Conservation (phyloP, 2,329 filamentous ascomycete species). For the Stemphylium lycopersici region DNA sequence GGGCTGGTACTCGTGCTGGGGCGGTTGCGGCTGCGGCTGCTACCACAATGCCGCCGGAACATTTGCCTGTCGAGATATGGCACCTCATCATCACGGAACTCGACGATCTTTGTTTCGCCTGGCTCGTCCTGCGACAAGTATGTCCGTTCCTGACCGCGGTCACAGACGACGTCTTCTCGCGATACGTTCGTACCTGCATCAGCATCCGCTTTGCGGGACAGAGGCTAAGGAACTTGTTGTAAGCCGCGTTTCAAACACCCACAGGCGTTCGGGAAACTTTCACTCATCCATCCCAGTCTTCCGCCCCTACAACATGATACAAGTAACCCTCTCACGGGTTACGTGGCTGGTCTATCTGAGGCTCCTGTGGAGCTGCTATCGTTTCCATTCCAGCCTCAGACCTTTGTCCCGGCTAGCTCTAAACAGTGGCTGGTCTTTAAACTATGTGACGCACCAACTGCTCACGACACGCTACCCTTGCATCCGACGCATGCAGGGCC, state of each 20-base stretch:
- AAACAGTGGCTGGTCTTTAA: constrained; percentile 21
- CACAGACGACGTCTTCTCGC: constrained; percentile 26
- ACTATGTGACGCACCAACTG: constrained; percentile 17
- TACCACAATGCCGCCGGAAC: constrained; percentile 8
- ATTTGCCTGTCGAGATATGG: constrained; percentile 26
- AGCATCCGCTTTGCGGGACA: constrained; percentile 25
- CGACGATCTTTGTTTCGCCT: constrained; percentile 28
- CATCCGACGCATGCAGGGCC: constrained; percentile 9
- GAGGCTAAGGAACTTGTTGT: constrained; percentile 19
- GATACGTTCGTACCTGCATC: constrained; percentile 18
- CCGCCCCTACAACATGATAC: constrained; percentile 9
- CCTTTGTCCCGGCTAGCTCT: constrained; percentile 22
- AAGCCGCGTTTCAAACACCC: constrained; percentile 16
- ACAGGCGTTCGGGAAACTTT: constrained; percentile 6
- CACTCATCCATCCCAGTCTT: constrained; percentile 11
- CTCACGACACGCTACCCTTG: constrained; percentile 5
- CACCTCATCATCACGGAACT: constrained; percentile 17
- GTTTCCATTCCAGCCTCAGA: constrained; percentile 26
- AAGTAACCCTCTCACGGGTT: not conserved
- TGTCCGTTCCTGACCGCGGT: constrained; percentile 18
- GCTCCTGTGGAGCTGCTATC: constrained; percentile 10
- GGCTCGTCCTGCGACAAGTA: constrained; percentile 28
- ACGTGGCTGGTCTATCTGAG: not conserved
- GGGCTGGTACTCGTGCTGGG: not conserved
- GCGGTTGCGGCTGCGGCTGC: too few species aligned